phyloP scores from a whole-genome alignment of 768 basidiomycete species.

The Hypholoma fasciculare region DNA sequence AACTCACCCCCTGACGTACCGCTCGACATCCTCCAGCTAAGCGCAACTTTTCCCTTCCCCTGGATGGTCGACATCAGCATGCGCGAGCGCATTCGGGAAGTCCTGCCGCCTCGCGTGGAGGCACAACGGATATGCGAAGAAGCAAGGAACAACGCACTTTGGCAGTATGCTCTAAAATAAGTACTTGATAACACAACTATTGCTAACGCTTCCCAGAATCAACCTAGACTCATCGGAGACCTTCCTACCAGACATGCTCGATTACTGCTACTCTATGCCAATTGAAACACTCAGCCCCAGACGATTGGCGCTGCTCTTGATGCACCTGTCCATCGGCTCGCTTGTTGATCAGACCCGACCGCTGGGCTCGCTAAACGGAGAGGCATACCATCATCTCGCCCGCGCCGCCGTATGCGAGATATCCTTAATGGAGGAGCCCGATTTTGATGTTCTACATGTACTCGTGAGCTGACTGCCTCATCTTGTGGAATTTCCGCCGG shows the following conservation, averaged over 20 bases:
- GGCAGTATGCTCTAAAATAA: conserved; percentile 62
- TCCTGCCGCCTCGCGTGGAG: conserved; percentile 61
- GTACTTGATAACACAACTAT: neutral
- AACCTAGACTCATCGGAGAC: conserved; percentile 72
- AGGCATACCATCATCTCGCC: conserved; percentile 67
- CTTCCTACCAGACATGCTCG: conserved; percentile 66
- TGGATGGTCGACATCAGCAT: conserved; percentile 65
- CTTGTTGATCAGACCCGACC: conserved; percentile 62
- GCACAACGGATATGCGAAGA: conserved; percentile 62
- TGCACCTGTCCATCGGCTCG: conserved; percentile 73
- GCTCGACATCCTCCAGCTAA: conserved; percentile 55
- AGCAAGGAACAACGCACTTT: conserved; percentile 66
- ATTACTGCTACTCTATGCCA: conserved; percentile 64
- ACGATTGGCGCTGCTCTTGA: conserved; percentile 64
- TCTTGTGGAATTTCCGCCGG: too few species aligned
- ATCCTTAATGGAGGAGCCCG: conserved; percentile 73
- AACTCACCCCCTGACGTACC: conserved; percentile 37
- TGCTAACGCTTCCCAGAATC: conserved; percentile 39
- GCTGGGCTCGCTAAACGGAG: conserved; percentile 57
- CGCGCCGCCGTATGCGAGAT: conserved; percentile 71
- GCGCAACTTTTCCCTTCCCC: conserved; percentile 69
- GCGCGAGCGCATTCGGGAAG: conserved; percentile 61
- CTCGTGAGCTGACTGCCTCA: conserved; percentile 37
- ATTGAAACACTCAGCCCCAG: conserved; percentile 64
- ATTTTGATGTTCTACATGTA: conserved; percentile 70